These are phyloP conservation scores for Pythium grandisporangium DNA, from an alignment of 352 stramenopile species.

Conservation along the genomic window DNA sequence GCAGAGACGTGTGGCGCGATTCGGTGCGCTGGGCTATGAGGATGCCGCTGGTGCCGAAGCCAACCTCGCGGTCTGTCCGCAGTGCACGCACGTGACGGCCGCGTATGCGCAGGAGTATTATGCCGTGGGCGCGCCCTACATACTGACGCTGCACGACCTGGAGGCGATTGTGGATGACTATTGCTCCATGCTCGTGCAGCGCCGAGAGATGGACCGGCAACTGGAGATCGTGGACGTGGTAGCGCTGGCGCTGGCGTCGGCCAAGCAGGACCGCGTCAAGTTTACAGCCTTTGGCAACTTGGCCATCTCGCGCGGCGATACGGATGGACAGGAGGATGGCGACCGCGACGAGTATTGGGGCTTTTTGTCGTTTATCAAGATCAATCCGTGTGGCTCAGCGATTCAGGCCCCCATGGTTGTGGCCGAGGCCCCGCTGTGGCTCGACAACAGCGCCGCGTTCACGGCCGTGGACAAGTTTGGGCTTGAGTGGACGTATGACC, in stretches of 20 bases:
- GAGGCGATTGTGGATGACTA: conserved; percentile 51
- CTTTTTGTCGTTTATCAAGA: conserved; percentile 46
- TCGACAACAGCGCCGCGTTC: conserved; percentile 38
- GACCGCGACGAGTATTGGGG: conserved; percentile 37
- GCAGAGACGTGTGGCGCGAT: conserved; percentile 29
- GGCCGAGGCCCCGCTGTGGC: conserved; percentile 30
- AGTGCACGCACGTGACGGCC: conserved; percentile 32
- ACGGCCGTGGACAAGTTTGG: conserved; percentile 23
- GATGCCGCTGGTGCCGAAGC: conserved; percentile 20
- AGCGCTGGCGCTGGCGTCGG: conserved; percentile 42
- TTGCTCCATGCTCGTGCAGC: conserved; percentile 42
- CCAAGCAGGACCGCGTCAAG: conserved; percentile 61
- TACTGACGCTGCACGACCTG: conserved; percentile 44
- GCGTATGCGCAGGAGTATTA: conserved; percentile 18
- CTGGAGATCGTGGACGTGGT: conserved; percentile 41
- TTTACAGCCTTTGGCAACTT: conserved; percentile 74
- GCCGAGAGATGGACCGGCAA: conserved; percentile 25
- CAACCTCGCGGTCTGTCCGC: conserved; percentile 33
- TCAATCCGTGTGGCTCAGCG: conserved; percentile 48
- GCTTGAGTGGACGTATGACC: conserved; percentile 57
- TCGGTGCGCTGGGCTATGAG: conserved; percentile 18
- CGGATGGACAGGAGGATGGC: neutral
- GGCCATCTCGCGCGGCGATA: conserved; percentile 29
- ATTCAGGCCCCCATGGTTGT: conserved; percentile 21
- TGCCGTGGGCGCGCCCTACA: conserved; percentile 45